Base-by-base conservation (phyloP, 805 yeast species). In the Blastobotrys americana region DNA sequence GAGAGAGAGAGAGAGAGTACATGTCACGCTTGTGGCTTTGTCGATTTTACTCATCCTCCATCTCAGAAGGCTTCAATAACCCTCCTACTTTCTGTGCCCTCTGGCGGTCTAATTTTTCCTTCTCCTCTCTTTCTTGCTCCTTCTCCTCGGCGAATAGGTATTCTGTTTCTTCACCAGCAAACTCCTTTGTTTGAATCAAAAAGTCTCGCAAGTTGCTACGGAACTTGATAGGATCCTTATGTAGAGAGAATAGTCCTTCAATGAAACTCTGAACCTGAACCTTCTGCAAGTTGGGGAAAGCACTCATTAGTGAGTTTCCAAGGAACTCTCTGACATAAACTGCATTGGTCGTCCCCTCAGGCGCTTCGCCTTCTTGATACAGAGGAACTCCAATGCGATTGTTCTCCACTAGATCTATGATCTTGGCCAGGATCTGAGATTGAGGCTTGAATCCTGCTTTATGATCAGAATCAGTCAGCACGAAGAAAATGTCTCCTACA, bases 391-490 rank as follows among this genome's bases (percentile, higher is more conserved):
- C 67, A 45, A 93, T 84, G 50, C 77, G 80, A 48, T 80, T 74
- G 50, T 78, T 82, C 61, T 85, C 85, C 10, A 90, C 93, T 49
- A 90, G 70, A 48, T 84, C 84, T 51, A 93, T 78, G 67, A 93
- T 73, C 61, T 80, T 84, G 47, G 95, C 82, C 56, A 93, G 73
- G 51, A 94, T 72, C 58, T 84, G 83, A 5, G 95, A 74, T 68
- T 93, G 99, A 54, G 80, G 75, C 50, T 82, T 77, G 70, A 93
- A 93, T 1, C 97, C 97, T 21, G 97, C 86, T 68, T 93, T 90
- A 66, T 93, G 99, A 65, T 93, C 99, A 5, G 96, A 82, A 64
- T 93, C 97, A 2, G 98, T 93, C 46, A 93, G 73, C 25, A 93
- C 97, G 57, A 77, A 84, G 62, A 93, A 93, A 1, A 95, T 84